A percentile compares a stretch with the other conserved stretches of the same genome.
Evolutionary conservation across 164 flowering plant genomes (phyloP).

Genomic region (Annona squamosa): DNA sequence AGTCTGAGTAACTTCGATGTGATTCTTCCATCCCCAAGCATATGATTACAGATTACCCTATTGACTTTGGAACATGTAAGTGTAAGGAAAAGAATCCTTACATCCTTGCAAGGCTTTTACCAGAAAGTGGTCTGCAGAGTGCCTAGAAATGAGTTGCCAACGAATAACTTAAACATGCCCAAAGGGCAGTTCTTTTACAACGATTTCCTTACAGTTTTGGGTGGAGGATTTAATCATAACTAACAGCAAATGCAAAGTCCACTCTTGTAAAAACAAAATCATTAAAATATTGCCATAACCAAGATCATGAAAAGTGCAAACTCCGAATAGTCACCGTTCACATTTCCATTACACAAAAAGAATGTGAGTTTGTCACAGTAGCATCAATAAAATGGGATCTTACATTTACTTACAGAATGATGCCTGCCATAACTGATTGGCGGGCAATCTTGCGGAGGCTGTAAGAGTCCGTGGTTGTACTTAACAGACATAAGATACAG

Average conservation of each 20-base stretch:
- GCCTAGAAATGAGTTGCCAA: background rate
- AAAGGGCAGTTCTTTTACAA: slow-evolving; percentile 1
- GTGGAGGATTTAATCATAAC: background rate
- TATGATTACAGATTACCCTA: background rate
- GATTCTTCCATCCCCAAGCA: slow-evolving; percentile 3
- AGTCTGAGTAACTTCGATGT: slow-evolving; percentile 17
- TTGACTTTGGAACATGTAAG: background rate
- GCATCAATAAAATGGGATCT: slow-evolving; percentile 49
- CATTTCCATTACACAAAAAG: background rate
- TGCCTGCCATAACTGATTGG: slow-evolving; percentile 59
- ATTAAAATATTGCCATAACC: background rate
- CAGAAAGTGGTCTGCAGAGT: slow-evolving; percentile 5
- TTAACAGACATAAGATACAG: slow-evolving; percentile 54
- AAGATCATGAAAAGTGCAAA: background rate
- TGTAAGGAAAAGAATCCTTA: background rate
- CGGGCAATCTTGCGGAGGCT: slow-evolving; percentile 47
- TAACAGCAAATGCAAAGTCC: background rate
- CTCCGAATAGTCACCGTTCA: background rate
- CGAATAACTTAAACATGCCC: slow-evolving; percentile 1
- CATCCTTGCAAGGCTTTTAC: background rate
- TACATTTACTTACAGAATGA: slow-evolving; percentile 53
- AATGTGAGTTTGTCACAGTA: background rate
- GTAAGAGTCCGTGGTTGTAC: slow-evolving; percentile 51
- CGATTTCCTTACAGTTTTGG: background rate
- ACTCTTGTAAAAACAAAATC: too few relatives aligned